phyloP scores from a whole-genome alignment of 2,329 filamentous ascomycete species.

The Diplocarpon mali region DNA sequence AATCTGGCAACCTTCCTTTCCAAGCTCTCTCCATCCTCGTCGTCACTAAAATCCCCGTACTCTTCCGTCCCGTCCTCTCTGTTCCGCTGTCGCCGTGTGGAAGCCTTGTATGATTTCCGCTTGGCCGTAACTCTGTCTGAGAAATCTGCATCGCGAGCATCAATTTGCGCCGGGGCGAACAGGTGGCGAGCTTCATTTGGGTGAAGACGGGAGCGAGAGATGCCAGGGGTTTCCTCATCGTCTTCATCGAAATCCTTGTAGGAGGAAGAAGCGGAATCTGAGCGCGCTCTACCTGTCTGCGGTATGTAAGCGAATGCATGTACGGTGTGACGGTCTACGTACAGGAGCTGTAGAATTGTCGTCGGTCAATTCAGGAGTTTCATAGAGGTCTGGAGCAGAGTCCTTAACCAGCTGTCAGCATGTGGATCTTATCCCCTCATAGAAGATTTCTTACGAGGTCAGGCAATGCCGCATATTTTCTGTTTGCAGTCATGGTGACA shows the following conservation, averaged over 20 bases:
- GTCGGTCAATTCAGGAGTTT: conserved; percentile 86
- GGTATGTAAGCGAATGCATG: conserved; percentile 1
- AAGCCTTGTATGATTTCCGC: conserved; percentile 71
- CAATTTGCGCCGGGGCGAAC: conserved; percentile 66
- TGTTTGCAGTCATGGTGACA: conserved; percentile 55
- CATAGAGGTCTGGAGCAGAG: conserved; percentile 88
- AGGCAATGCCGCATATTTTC: conserved; percentile 73
- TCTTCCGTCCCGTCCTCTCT: conserved; percentile 53
- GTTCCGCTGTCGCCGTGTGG: conserved; percentile 54
- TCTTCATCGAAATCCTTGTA: conserved; percentile 53
- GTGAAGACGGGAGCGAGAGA: conserved; percentile 67
- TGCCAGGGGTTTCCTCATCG: conserved; percentile 52
- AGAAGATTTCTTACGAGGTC: conserved; percentile 49
- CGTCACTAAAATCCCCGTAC: conserved; percentile 65
- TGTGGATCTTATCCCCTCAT: not conserved
- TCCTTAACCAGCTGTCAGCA: conserved; percentile 43
- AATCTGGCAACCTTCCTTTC: conserved; percentile 72
- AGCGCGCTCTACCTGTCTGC: conserved; percentile 35
- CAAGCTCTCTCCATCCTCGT: conserved; percentile 64
- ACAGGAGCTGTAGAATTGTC: conserved; percentile 79
- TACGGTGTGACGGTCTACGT: conserved; percentile 27
- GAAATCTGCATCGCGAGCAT: conserved; percentile 73
- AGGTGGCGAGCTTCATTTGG: conserved; percentile 68
- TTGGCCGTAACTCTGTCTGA: conserved; percentile 79
- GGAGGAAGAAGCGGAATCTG: conserved; percentile 40